These are phyloP conservation scores for Leishmania martiniquensis DNA, from an alignment of 208 protist species.

Conservation along the genomic window DNA sequence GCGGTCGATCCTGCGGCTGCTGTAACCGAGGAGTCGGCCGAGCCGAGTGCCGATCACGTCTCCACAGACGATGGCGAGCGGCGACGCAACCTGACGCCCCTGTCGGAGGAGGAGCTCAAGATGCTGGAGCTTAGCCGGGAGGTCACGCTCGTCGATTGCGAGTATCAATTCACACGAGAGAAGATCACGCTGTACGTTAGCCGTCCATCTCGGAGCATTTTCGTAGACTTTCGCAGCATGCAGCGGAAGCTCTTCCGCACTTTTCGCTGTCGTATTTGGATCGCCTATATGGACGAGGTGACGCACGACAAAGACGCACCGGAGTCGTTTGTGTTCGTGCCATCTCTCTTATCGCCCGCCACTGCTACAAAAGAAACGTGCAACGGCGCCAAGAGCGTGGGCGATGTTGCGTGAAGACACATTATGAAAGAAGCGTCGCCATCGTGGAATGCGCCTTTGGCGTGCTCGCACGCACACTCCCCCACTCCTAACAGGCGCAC, in stretches of 20 bases:
- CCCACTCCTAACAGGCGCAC: no score
- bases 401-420: slow-evolving; percentile 1
- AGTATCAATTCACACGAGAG: slow-evolving; percentile 69
- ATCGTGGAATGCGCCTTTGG: neutral
- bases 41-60: slow-evolving; percentile 6
- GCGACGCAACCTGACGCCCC: slow-evolving; percentile 7
- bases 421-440: neutral
- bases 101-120: slow-evolving; percentile 21
- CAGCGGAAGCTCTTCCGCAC: slow-evolving; percentile 68
- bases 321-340: slow-evolving; percentile 36
- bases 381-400: neutral
- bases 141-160: slow-evolving; percentile 50
- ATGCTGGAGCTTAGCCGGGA: slow-evolving; percentile 33
- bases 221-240: slow-evolving; percentile 78
- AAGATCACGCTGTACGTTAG: slow-evolving; percentile 78
- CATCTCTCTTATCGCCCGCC: slow-evolving; percentile 15
- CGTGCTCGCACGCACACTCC: no score
- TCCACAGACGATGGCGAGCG: slow-evolving; percentile 22
- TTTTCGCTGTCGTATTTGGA: slow-evolving; percentile 79
- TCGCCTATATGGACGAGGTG: slow-evolving; percentile 77
- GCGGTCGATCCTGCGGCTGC: neutral
- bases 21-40: neutral
- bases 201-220: slow-evolving; percentile 46
- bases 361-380: neutral
- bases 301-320: slow-evolving; percentile 43